Evolutionary conservation across 2,329 filamentous ascomycete species (phyloP), one percentile per base, ranked within the genome.

Genomic region (Pyrenophora seminiperda): DNA sequence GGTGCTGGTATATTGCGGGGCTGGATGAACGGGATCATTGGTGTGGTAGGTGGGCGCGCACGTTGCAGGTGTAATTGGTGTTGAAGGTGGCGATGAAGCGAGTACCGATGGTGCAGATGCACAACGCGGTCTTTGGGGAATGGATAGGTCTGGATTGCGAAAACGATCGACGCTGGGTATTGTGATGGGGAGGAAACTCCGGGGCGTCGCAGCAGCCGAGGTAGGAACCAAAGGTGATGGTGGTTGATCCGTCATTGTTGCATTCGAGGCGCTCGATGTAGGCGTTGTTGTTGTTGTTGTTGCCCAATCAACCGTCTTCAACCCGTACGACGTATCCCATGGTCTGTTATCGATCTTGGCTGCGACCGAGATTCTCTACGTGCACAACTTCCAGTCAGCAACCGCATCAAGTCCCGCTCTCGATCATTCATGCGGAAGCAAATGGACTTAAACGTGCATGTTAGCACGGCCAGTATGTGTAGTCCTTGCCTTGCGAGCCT

Each of bases 401-500:
- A n/a, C 9, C 10, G 33, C 6, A 6, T 15, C 27, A 31, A 19
- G n/a, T 22, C 6, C 6, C 20, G 7, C 14, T 19, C 9, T n/a
- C 31, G 5, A 15, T 15, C 9, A 13, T 9, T 22, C n/a, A n/a
- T 39, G 10, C n/a, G 27, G 22, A 13, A 39, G 38, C 32, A 32
- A 50, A 41, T 20, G 14, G 39, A 54, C 48, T 53, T 65, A 66
- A 51, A 60, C 60, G 50, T 66, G 65, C 59, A 50, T 48, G 13
- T 20, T n/a, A 6, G 48, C 61, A 18, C 58, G 52, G 13, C 57
- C 58, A 37, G 62, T 62, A 41, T 55, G 59, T 17, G 51, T 47
- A 41, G 58, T 64, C 43, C 65, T 64, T 67, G 61, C 67, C 65
- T 65, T 70, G 14, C 61, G 53, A 10, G 54, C 37, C 58, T 59